phyloP scores from a whole-genome alignment of 148 eudicot genomes.

The Salicornia ramosissima region DNA sequence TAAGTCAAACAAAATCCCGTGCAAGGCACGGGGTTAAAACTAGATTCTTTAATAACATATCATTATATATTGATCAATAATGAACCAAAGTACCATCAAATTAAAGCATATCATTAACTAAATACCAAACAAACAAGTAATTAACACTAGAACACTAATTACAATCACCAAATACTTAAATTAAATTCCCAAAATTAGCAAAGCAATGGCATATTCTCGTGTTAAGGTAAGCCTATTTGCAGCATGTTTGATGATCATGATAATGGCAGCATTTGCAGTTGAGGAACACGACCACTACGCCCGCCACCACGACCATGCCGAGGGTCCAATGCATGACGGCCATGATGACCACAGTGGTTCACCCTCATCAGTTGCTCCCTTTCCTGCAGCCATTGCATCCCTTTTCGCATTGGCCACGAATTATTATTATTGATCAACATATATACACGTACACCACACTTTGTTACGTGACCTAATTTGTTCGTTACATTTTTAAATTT shows the following conservation, averaged over 20 bases:
- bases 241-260: constrained; percentile 11
- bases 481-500: too few relatives aligned
- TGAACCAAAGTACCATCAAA: too few relatives aligned
- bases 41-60: too few relatives aligned
- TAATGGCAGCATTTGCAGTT: not conserved
- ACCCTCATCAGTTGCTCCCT: not conserved
- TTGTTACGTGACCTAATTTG: not conserved
- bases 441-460: too few relatives aligned
- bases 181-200: not conserved
- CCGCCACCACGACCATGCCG: constrained; percentile 9
- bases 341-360: constrained; percentile 9
- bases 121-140: too few relatives aligned
- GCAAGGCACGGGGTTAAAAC: too few relatives aligned
- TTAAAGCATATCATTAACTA: too few relatives aligned
- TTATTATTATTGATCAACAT: too few relatives aligned
- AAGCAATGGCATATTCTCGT: not conserved
- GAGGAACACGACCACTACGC: constrained; percentile 11
- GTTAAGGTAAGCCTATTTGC: not conserved
- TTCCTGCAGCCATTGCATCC: not conserved
- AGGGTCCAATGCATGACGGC: not conserved
- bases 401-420: constrained; percentile 10
- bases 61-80: too few relatives aligned
- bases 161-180: not conserved
- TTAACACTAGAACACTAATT: too few relatives aligned
- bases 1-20: too few relatives aligned